Evolutionary conservation across 108 stramenopile genomes (phyloP).

Genomic region (Fragilaria radians): DNA sequence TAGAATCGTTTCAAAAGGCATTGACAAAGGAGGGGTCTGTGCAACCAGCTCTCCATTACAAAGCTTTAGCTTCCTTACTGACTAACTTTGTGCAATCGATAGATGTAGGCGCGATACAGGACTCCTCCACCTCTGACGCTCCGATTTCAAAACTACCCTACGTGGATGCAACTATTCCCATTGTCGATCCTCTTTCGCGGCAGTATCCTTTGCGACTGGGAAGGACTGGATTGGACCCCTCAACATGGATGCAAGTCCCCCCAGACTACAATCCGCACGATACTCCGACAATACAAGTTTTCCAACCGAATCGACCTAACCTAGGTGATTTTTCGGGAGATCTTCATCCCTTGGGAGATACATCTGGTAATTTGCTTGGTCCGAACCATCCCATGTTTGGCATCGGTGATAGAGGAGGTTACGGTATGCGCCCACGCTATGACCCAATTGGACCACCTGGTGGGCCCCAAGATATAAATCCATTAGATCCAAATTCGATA

Average conservation of each 20-base stretch:
- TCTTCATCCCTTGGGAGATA: constrained; percentile 40
- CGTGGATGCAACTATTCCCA: constrained; percentile 6
- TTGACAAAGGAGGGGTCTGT: constrained; percentile 10
- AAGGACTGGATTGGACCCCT: neutral
- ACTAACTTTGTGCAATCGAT: constrained; percentile 38
- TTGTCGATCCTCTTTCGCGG: neutral
- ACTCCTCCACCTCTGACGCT: neutral
- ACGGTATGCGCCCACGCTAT: constrained; percentile 69
- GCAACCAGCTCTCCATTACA: constrained; percentile 61
- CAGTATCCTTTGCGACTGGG: neutral
- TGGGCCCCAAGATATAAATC: constrained; percentile 29
- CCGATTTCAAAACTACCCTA: constrained; percentile 2
- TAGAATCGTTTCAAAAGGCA: constrained; percentile 52
- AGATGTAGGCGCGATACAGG: constrained; percentile 39
- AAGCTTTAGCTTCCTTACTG: constrained; percentile 41
- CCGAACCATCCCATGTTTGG: constrained; percentile 79
- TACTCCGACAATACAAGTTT: constrained; percentile 26
- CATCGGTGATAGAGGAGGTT: constrained; percentile 17
- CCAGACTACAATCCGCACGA: neutral
- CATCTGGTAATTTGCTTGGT: constrained; percentile 69
- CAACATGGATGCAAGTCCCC: neutral
- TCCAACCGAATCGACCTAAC: constrained; percentile 10
- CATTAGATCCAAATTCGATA: constrained; percentile 15
- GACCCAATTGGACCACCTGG: constrained; percentile 73
- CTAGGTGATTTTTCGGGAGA: constrained; percentile 68